Percentiles rank a stretch among this genome's conserved stretches.
Evolutionary conservation across 345 rosid species (phyloP).

Genomic region (Brassica cretica): DNA sequence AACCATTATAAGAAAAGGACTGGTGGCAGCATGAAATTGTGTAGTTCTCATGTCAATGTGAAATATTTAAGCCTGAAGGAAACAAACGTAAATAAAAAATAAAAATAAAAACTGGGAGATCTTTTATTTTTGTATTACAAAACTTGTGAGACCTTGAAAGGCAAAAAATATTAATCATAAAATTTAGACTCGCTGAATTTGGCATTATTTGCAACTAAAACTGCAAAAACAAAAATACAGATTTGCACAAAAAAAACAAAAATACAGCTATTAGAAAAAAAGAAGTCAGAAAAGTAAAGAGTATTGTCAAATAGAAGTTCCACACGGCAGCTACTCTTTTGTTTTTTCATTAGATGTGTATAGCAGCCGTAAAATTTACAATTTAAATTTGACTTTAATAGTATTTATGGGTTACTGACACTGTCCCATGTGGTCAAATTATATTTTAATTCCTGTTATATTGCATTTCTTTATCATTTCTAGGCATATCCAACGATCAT

Average conservation of each 20-base stretch:
- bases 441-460: neutral
- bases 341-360: slow-evolving; percentile 21
- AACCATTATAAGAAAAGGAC: neutral
- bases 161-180: neutral
- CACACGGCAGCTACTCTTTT: slow-evolving; percentile 50
- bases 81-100: neutral
- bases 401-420: slow-evolving; percentile 4
- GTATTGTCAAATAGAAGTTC: slow-evolving; percentile 46
- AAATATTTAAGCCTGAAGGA: neutral
- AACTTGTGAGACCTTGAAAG: neutral
- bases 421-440: slow-evolving; percentile 2
- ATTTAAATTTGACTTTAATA: slow-evolving; percentile 18
- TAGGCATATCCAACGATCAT: slow-evolving; percentile 16
- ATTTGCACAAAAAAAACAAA: neutral
- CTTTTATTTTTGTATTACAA: neutral
- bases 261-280: neutral
- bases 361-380: slow-evolving; percentile 33
- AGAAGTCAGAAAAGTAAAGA: slow-evolving; percentile 13
- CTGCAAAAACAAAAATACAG: neutral
- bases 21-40: neutral
- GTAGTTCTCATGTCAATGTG: neutral
- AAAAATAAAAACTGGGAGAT: neutral
- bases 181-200: neutral
- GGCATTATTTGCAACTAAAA: neutral
- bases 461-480: slow-evolving; percentile 5